Evolutionary conservation across 2,329 filamentous ascomycete species (phyloP).

Genomic region (Nemania sp.): DNA sequence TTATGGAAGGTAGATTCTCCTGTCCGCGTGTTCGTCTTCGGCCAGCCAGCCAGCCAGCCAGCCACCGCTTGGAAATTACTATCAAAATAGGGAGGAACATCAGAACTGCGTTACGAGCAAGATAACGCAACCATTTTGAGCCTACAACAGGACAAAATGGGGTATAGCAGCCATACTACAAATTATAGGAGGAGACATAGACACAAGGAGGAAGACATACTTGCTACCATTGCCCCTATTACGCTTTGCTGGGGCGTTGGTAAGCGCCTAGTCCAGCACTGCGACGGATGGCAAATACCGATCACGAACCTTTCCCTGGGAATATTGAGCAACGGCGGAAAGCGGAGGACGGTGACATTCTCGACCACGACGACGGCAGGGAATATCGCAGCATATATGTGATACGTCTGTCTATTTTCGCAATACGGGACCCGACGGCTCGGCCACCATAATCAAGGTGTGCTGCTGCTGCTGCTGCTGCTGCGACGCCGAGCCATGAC

Average conservation of each 20-base stretch:
- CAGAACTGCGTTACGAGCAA: not conserved
- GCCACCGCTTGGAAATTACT: not conserved
- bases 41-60: not conserved
- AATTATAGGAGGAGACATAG: not conserved
- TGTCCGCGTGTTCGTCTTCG: not conserved
- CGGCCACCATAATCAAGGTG: constrained; percentile 1
- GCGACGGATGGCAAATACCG: not conserved
- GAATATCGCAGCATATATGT: not conserved
- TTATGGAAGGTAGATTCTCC: constrained; percentile 15
- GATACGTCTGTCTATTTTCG: not conserved
- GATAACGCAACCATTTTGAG: not conserved
- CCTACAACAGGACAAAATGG: not conserved
- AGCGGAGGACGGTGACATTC: not conserved
- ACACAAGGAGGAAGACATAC: not conserved
- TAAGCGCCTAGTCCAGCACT: not conserved
- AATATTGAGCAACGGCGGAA: no score
- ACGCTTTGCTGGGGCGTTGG: not conserved
- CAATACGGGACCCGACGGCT: not conserved
- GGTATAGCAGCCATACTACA: not conserved
- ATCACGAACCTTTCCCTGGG: not conserved
- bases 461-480: no score
- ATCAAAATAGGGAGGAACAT: not conserved
- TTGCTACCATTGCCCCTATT: not conserved
- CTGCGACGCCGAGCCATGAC: not conserved
- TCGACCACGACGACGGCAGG: not conserved